Percentiles rank a stretch among this genome's conserved stretches.
phyloP scores from a whole-genome alignment of 345 rosid genomes.

The Orychophragmus violaceus region DNA sequence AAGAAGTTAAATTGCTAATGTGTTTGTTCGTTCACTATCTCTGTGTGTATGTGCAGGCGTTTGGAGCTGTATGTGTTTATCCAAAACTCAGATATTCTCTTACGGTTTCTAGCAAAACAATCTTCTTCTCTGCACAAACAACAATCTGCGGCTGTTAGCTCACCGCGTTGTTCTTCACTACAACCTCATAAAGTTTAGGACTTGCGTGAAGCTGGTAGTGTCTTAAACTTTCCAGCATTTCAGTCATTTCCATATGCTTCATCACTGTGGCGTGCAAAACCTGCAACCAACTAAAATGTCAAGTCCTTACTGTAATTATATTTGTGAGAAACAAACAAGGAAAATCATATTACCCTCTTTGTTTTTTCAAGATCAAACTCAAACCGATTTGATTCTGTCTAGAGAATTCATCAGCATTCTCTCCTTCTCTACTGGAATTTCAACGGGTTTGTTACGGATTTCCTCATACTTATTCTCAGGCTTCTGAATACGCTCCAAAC shows the following conservation, averaged over 20 bases:
- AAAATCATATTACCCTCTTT: constrained; percentile 46
- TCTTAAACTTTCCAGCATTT: constrained; percentile 49
- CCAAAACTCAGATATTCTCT: constrained; percentile 29
- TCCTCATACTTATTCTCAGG: constrained; percentile 64
- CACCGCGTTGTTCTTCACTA: neutral
- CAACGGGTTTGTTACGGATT: constrained; percentile 56
- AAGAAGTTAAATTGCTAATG: no score
- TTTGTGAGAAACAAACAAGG: neutral
- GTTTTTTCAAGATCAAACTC: constrained; percentile 91
- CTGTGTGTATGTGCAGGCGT: constrained; percentile 25
- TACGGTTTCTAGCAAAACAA: constrained; percentile 17
- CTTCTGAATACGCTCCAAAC: constrained; percentile 66
- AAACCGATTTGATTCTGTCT: constrained; percentile 76
- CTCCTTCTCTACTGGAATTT: constrained; percentile 77
- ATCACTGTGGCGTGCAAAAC: constrained; percentile 62
- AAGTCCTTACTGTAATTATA: neutral
- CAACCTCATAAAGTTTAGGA: constrained; percentile 25
- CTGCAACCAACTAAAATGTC: constrained; percentile 33
- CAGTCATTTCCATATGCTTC: constrained; percentile 73
- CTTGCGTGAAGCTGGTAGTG: constrained; percentile 66
- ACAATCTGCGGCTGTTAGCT: neutral
- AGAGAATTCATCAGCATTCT: constrained; percentile 68
- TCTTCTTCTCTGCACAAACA: constrained; percentile 30
- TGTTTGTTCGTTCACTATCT: neutral
- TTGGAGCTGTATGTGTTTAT: constrained; percentile 9